Conservation (phyloP, 23 red algal species). For the Chondrus crispus region DNA sequence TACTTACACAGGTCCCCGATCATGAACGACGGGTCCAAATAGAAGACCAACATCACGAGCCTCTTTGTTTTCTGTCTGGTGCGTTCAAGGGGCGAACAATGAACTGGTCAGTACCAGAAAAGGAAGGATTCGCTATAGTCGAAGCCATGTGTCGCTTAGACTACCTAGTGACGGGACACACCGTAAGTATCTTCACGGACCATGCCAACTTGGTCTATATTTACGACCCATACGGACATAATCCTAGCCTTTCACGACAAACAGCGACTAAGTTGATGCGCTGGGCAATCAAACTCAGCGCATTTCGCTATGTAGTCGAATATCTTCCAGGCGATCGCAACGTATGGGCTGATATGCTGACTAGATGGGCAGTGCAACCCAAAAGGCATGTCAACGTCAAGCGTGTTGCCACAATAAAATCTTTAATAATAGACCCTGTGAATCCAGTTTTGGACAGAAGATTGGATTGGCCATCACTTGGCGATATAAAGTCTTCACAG, state of each 20-base stretch:
- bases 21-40: not conserved
- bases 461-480: not conserved
- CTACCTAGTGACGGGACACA: not conserved
- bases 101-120: slow-evolving; percentile 20
- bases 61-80: slow-evolving; percentile 27
- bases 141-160: slow-evolving; percentile 27
- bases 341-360: slow-evolving; percentile 35
- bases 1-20: not conserved
- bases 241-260: not conserved
- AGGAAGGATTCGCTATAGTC: slow-evolving; percentile 22
- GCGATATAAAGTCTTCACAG: not conserved
- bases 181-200: not conserved
- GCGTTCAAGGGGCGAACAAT: not conserved
- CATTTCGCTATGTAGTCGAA: slow-evolving; percentile 6
- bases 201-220: slow-evolving; percentile 34
- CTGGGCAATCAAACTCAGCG: not conserved
- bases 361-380: not conserved
- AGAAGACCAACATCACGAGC: not conserved
- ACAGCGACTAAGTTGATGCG: slow-evolving; percentile 22
- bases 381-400: not conserved
- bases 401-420: not conserved
- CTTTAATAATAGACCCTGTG: not conserved
- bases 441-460: not conserved
- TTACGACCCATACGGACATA: slow-evolving; percentile 13
- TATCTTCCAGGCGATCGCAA: slow-evolving; percentile 24